Evolutionary conservation across 257 asterid genomes (phyloP).

Genomic region (Lycium ferocissimum): DNA sequence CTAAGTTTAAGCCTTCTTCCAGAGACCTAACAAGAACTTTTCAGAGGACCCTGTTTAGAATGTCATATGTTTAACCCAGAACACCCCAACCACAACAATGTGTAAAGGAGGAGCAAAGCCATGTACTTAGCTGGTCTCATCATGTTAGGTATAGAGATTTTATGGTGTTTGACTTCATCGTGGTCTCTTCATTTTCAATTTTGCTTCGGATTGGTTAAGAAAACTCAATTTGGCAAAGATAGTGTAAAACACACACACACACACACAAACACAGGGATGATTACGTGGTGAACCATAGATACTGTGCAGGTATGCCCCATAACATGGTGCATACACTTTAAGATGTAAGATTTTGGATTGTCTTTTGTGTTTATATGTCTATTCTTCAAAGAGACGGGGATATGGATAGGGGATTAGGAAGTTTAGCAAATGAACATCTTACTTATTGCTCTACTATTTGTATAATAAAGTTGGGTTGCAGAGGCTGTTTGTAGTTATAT

Average conservation of each 20-base stretch:
- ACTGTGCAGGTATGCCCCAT: not conserved
- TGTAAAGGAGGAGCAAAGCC: not conserved
- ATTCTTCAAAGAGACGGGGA: not conserved
- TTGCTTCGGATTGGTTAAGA: constrained; percentile 1
- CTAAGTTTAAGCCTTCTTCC: not conserved
- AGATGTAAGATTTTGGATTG: constrained; percentile 22
- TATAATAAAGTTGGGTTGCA: constrained; percentile 13
- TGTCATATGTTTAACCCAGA: not conserved
- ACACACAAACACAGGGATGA: not conserved
- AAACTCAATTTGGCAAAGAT: constrained; percentile 11
- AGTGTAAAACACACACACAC: not conserved
- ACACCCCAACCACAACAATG: not conserved
- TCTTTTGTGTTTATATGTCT: not conserved
- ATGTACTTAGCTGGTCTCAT: not conserved
- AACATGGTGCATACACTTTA: constrained; percentile 19
- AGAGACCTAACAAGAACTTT: not conserved
- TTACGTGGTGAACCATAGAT: not conserved
- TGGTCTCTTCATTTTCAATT: not conserved
- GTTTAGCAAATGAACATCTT: not conserved
- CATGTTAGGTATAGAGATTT: not conserved
- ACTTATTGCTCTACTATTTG: not conserved
- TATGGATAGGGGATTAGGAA: constrained; percentile 16
- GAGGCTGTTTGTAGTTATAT: constrained; percentile 22
- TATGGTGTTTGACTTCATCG: not conserved
- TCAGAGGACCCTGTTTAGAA: not conserved